Conservation (phyloP, 495 filamentous ascomycete genomes). For the Penicillium nucicola region DNA sequence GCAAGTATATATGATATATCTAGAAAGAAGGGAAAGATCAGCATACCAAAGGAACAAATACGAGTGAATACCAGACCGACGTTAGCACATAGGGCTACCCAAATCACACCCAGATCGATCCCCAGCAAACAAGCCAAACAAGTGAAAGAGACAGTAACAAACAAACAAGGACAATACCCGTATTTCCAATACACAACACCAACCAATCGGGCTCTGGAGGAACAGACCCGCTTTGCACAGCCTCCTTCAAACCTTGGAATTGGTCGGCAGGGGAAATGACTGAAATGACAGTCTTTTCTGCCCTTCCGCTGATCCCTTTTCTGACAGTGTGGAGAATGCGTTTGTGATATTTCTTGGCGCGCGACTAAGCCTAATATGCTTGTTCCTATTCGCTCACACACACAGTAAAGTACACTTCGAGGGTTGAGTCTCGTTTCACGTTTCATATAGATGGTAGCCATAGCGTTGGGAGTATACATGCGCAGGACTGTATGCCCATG, state of each 20-base stretch:
- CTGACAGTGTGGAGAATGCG: slow-evolving; percentile 14
- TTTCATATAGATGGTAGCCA: neutral
- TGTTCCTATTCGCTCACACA: neutral
- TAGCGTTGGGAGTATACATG: neutral
- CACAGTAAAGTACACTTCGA: neutral
- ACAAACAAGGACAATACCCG: slow-evolving; percentile 4
- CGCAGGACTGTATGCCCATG: neutral
- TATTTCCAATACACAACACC: slow-evolving; percentile 17
- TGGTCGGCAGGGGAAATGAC: slow-evolving; percentile 15
- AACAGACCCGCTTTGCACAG: slow-evolving; percentile 31
- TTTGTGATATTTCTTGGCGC: slow-evolving; percentile 12
- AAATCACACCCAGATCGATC: neutral
- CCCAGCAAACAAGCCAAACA: neutral
- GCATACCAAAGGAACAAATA: too few species aligned
- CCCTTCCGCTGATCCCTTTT: slow-evolving; percentile 19
- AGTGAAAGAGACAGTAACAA: slow-evolving; percentile 5
- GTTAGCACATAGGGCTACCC: too few species aligned
- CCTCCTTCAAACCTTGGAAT: slow-evolving; percentile 30
- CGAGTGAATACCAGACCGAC: too few species aligned
- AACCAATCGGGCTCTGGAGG: slow-evolving; percentile 23
- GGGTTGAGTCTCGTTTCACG: too few species aligned
- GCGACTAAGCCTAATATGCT: slow-evolving; percentile 9
- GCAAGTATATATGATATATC: neutral
- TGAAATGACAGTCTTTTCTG: slow-evolving; percentile 7
- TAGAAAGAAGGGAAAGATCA: too few species aligned